Evolutionary conservation across 2,329 filamentous ascomycete genomes (phyloP), one percentile per base, ranked within the genome.

Genomic region (Aspergillus sp.): DNA sequence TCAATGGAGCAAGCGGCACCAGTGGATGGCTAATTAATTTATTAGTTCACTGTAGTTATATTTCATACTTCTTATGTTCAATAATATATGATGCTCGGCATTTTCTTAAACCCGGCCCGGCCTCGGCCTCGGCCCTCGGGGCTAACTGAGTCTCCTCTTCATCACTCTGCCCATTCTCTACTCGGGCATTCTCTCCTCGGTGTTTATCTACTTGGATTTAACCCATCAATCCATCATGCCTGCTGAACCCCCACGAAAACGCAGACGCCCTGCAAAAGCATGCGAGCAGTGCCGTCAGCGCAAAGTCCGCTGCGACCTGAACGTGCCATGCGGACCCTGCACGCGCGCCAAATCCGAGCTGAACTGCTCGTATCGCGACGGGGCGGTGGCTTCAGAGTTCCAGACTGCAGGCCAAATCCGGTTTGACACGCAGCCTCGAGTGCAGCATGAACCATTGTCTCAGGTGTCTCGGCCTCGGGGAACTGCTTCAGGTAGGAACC

Each of bases 1-100:
- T 66, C 78, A 81, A 64, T 82, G 80, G 80, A 77, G 74, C 63
- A 48, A 57, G 35, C 44, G 50, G 15, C 35, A 12, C 8, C 53
- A 43, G 8, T 55, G 45, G 52, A 25, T 45, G 33, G 44, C 9
- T 47, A n/a, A 35, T 23, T 48, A 37, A 15, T 0, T 19, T 37
- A 37, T n/a, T 37, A 15, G 8, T 37, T 7, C 15, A 1, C 15
- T 8, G 5, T 37, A 37, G 35, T 7, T 31, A 31, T 11, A 31
- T 9, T 31, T 11, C 27, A 19, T 19, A 19, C 19, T 19, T 19
- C 19, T 19, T 19, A 19, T 19, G 19, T 19, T 19, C 21, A 25
- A 11, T 31, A 11, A 31, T 37, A 37, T 15, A 14, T 37, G 35
- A n/a, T n/a, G 14, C 17, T 23, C 12, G 3, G 27, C 7, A 17